phyloP scores from a whole-genome alignment of 164 flowering plant genomes.

The Dillenia turbinata region DNA sequence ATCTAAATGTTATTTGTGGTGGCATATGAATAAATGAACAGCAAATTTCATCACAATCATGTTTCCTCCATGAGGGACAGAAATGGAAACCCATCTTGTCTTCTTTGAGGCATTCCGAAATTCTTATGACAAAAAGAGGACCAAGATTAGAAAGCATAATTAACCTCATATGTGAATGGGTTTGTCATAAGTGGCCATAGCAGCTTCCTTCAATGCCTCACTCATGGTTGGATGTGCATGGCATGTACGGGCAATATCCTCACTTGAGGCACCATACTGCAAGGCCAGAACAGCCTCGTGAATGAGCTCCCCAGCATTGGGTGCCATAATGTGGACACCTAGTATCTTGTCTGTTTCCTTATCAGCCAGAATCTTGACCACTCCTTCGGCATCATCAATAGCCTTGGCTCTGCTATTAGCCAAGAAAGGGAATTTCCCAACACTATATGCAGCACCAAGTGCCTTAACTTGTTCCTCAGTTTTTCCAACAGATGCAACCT shows the following conservation, averaged over 20 bases:
- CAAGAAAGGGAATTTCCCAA: conserved; percentile 87
- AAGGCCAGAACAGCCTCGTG: conserved; percentile 85
- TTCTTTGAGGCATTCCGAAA: no score
- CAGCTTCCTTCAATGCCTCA: conserved; percentile 96
- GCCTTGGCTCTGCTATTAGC: conserved; percentile 95
- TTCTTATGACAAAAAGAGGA: no score
- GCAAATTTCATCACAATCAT: no score
- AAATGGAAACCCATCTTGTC: no score
- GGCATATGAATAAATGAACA: no score
- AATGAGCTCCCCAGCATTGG: conserved; percentile 92
- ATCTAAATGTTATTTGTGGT: no score
- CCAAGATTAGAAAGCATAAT: no score
- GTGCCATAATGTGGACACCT: conserved; percentile 89
- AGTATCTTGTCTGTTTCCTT: conserved; percentile 81
- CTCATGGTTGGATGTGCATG: conserved; percentile 98
- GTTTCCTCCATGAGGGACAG: no score
- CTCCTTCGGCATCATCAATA: conserved; percentile 85
- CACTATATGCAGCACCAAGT: conserved; percentile 58
- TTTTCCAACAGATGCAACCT: conserved; percentile 91
- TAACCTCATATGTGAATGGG: conserved; percentile 66
- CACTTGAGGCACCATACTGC: conserved; percentile 86
- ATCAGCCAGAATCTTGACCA: conserved; percentile 83
- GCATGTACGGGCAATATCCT: conserved; percentile 91
- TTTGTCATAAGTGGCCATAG: conserved; percentile 97
- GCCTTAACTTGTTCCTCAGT: conserved; percentile 89